Conservation (phyloP, 495 filamentous ascomycete genomes). For the Copromyces sp. region DNA sequence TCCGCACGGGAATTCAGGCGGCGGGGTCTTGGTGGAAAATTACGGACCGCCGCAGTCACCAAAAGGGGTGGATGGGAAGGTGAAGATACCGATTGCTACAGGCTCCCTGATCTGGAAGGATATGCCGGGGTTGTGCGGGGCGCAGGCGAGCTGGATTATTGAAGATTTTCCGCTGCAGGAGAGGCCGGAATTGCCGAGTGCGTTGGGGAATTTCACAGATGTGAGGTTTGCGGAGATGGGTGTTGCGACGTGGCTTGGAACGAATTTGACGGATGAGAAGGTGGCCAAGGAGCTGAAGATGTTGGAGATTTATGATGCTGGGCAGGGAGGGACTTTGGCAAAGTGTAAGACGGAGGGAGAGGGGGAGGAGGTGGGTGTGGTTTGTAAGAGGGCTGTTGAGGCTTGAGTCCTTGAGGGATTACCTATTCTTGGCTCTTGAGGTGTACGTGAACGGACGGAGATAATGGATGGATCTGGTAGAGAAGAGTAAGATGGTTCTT, state of each 20-base stretch:
- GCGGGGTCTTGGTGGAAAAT: slow-evolving; percentile 12
- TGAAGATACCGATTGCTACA: not conserved
- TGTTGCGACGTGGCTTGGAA: not conserved
- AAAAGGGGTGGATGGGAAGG: not conserved
- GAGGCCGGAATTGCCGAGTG: slow-evolving; percentile 11
- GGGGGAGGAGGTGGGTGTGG: not conserved
- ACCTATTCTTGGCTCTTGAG: not conserved
- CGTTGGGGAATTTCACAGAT: slow-evolving; percentile 16
- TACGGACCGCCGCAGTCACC: slow-evolving; percentile 7
- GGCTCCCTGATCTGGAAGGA: not conserved
- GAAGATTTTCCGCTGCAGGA: slow-evolving; percentile 19
- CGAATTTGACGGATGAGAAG: not conserved
- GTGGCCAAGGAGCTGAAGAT: slow-evolving; percentile 6
- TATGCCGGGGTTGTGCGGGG: slow-evolving; percentile 4
- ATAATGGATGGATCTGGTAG: not conserved
- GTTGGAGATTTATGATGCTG: slow-evolving; percentile 9
- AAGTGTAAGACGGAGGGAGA: slow-evolving; percentile 8
- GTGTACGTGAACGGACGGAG: not conserved
- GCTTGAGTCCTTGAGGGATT: not conserved
- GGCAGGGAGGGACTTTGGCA: slow-evolving; percentile 20
- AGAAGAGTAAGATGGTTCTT: slow-evolving; percentile 6
- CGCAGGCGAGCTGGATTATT: slow-evolving; percentile 16
- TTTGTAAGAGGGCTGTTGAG: not conserved
- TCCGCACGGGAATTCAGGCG: not conserved
- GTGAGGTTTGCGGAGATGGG: slow-evolving; percentile 10